Evolutionary conservation across 2,329 filamentous ascomycete genomes (phyloP).

Genomic region (Xylaria sp.): DNA sequence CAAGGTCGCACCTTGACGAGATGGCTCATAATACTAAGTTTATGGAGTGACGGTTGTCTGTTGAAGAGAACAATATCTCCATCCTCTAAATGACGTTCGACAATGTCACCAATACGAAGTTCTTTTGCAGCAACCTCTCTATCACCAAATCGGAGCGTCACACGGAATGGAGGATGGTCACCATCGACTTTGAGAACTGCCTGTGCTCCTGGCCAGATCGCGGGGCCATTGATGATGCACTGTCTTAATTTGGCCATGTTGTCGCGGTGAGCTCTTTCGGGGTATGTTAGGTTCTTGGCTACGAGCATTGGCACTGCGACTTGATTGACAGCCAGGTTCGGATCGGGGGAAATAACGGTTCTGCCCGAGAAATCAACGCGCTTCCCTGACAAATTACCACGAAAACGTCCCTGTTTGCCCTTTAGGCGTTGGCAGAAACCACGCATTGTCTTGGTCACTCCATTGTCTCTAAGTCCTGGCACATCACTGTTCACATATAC

Average conservation of each 20-base stretch:
- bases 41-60: constrained; percentile 95
- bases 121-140: constrained; percentile 77
- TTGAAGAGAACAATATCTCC: constrained; percentile 98
- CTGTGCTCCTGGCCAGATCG: constrained; percentile 89
- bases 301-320: constrained; percentile 91
- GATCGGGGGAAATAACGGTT: constrained; percentile 97
- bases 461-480: constrained; percentile 88
- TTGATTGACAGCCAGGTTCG: constrained; percentile 91
- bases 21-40: constrained; percentile 98
- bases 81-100: constrained; percentile 94
- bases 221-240: constrained; percentile 79
- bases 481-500: constrained; percentile 99
- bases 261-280: constrained; percentile 84
- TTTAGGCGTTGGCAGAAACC: constrained; percentile 96
- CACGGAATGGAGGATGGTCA: constrained; percentile 66
- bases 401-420: constrained; percentile 96
- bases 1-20: constrained; percentile 92
- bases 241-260: constrained; percentile 85
- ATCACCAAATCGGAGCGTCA: constrained; percentile 80
- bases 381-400: constrained; percentile 96
- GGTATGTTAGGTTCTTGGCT: constrained; percentile 97
- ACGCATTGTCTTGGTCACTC: constrained; percentile 87
- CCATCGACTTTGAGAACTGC: constrained; percentile 77
- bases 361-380: constrained; percentile 98
- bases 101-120: constrained; percentile 84